Conservation (phyloP, 2,329 filamentous ascomycete genomes). For the Tolypocladium ovalisporum region DNA sequence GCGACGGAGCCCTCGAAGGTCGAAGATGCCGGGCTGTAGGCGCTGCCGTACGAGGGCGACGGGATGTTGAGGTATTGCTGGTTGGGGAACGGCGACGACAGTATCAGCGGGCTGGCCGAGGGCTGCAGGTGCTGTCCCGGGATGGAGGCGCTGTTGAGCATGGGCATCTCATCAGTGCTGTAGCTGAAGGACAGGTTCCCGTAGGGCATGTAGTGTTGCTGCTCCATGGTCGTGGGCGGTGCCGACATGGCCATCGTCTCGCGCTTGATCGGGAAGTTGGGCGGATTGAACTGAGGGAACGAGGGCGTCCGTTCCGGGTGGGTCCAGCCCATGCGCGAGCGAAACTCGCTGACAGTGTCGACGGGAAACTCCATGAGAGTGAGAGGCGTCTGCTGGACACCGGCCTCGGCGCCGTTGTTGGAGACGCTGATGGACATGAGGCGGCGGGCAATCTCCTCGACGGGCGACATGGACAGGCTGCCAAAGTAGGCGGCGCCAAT, state of each 20-base stretch:
- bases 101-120: conserved; percentile 41
- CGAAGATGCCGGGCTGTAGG: conserved; percentile 53
- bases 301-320: conserved; percentile 48
- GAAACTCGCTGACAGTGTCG: conserved; percentile 58
- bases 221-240: conserved; percentile 15
- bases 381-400: conserved; percentile 47
- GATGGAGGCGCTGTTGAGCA: conserved; percentile 37
- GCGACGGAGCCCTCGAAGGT: conserved; percentile 51
- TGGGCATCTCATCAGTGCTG: conserved; percentile 50
- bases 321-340: conserved; percentile 56
- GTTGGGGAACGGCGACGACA: conserved; percentile 43
- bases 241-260: conserved; percentile 28
- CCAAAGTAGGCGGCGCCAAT: conserved; percentile 84
- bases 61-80: conserved; percentile 52
- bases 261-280: conserved; percentile 40
- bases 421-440: conserved; percentile 58
- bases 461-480: conserved; percentile 64
- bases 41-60: conserved; percentile 46
- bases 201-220: conserved; percentile 38
- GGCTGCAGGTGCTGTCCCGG: conserved; percentile 26
- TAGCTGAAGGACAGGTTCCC: conserved; percentile 51
- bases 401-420: conserved; percentile 38
- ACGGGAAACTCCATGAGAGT: conserved; percentile 63
- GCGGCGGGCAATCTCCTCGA: conserved; percentile 76
- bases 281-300: conserved; percentile 48